Evolutionary conservation across 345 rosid species (phyloP).

Genomic region (Citrus medica): DNA sequence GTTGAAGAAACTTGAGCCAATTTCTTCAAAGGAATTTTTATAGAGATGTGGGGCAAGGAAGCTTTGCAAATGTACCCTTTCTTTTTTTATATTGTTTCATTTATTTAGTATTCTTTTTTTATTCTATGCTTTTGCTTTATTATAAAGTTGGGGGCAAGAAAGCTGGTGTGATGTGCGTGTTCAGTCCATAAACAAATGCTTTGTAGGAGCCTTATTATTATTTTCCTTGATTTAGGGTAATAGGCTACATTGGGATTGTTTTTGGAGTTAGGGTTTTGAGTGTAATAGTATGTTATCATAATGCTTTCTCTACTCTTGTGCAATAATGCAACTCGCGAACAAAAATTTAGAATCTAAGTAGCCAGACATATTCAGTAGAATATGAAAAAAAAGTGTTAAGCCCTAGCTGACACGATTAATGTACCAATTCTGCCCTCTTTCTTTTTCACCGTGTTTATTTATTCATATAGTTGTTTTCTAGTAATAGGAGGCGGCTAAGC

Average conservation of each 20-base stretch:
- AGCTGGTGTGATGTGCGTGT: slow-evolving; percentile 34
- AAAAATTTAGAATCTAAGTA: slow-evolving; percentile 13
- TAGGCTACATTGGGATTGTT: slow-evolving; percentile 21
- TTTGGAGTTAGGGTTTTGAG: slow-evolving; percentile 10
- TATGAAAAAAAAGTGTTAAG: not conserved
- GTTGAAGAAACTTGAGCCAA: slow-evolving; percentile 31
- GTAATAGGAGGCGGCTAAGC: not conserved
- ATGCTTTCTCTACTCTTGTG: slow-evolving; percentile 15
- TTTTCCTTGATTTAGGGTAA: slow-evolving; percentile 34
- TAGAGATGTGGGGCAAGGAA: slow-evolving; percentile 37
- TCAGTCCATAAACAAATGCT: slow-evolving; percentile 22
- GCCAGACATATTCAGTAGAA: slow-evolving; percentile 1
- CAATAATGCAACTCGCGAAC: slow-evolving; percentile 17
- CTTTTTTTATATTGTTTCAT: slow-evolving; percentile 20
- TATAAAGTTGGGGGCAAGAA: slow-evolving; percentile 48
- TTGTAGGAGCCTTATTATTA: slow-evolving; percentile 14
- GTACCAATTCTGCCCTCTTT: not conserved
- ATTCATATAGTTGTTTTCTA: not conserved
- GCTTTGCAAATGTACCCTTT: slow-evolving; percentile 33
- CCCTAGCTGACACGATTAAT: not conserved
- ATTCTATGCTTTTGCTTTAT: slow-evolving; percentile 45
- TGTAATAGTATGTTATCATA: slow-evolving; percentile 5
- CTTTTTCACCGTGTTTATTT: not conserved
- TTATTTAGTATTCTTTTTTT: slow-evolving; percentile 30
- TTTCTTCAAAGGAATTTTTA: slow-evolving; percentile 25